Evolutionary conservation across 106 monocot species (phyloP), one percentile per base, ranked within the genome.

Genomic region (Triglochin maritima): DNA sequence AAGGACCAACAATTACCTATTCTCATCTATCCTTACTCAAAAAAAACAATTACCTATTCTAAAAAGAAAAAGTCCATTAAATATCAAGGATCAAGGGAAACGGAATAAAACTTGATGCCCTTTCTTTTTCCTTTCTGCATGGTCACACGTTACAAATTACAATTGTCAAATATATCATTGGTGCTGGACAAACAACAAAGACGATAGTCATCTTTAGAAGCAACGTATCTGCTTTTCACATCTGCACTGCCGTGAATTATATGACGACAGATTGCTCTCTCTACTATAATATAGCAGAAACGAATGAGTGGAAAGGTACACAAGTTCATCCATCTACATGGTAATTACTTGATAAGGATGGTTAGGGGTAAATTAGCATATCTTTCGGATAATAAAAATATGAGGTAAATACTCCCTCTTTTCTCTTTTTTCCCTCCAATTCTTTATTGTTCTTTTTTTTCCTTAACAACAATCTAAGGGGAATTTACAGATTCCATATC

Each of bases 401-500:
- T 5, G 7, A 49, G n/a, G n/a, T 49, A 64, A 49, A 14, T 15
- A 49, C 14, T 45, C 42, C 48, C 48, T 48, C 44, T 64, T 64
- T 14, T 48, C 15, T 48, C 16, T 46, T 49, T 17, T 5, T 64
- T 64, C 14, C 46, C 4, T 14, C 13, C 42, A 2, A 11, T 1
- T 64, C 16, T 62, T 9, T 58, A 6, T 46, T 64, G 13, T n/a
- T 44, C 16, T 11, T 8, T 43, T 64, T 64, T 64, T 11, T 12
- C 44, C 46, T 47, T 49, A 66, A 66, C 43, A 41, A 52, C 17
- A 66, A 66, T 17, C 17, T 66, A 66, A 17, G 66, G 12, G 58
- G 58, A 58, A 58, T 66, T 11, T 57, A 74, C 46, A 48, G 45
- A 72, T 74, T 46, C 45, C 65, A 74, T 65, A 74, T 74, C 73